Conservation (phyloP, 2,329 filamentous ascomycete species). For the Zalaria sp. region DNA sequence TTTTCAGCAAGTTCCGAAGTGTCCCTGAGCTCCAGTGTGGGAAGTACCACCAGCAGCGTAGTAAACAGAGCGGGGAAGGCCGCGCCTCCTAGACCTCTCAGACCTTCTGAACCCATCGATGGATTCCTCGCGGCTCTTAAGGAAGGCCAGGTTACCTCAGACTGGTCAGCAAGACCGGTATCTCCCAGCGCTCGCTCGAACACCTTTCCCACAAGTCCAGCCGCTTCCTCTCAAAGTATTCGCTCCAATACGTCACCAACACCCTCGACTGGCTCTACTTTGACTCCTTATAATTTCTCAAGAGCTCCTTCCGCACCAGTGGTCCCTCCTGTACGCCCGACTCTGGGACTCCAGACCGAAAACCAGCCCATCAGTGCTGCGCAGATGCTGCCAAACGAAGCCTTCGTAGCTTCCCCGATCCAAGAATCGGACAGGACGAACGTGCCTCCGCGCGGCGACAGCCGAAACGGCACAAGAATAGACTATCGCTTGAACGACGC, state of each 20-base stretch:
- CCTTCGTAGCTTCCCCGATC: neutral
- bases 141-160: neutral
- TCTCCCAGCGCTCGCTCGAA: too few relatives aligned
- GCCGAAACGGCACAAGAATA: slow-evolving; percentile 9
- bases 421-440: neutral
- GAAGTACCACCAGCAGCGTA: too few relatives aligned
- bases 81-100: slow-evolving; percentile 15
- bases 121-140: slow-evolving; percentile 7
- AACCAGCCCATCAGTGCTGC: neutral
- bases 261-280: neutral
- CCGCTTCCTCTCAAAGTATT: too few relatives aligned
- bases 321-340: too few relatives aligned
- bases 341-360: neutral
- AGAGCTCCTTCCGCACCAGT: too few relatives aligned
- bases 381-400: neutral
- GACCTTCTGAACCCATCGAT: slow-evolving; percentile 13
- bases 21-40: too few relatives aligned
- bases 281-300: too few relatives aligned
- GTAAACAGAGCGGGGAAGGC: slow-evolving; percentile 3
- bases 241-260: slow-evolving; percentile 7
- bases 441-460: slow-evolving; percentile 8
- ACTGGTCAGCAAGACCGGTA: too few relatives aligned
- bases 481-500: slow-evolving; percentile 16
- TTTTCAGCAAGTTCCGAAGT: too few relatives aligned
- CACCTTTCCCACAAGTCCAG: too few relatives aligned